Percentiles rank a stretch among this genome's conserved stretches.
Evolutionary conservation across 2,329 filamentous ascomycete genomes (phyloP).

Genomic region (Colletotrichum cereale): DNA sequence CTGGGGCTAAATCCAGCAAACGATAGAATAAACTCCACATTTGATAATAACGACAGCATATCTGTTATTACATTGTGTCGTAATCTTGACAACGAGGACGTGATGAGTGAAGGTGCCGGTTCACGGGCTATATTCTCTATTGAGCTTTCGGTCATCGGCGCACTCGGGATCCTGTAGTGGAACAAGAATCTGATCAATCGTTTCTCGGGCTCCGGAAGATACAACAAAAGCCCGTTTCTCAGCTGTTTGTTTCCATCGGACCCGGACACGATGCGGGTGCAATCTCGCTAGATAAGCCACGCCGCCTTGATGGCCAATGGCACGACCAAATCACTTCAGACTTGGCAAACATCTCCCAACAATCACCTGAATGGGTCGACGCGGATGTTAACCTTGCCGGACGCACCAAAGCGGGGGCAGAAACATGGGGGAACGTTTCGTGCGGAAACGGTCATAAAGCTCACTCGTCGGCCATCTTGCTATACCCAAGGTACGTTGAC

Average conservation of each 20-base stretch:
- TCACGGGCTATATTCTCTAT: background rate
- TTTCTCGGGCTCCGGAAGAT: background rate
- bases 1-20: background rate
- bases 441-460: background rate
- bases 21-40: background rate
- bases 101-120: background rate
- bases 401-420: conserved; percentile 5
- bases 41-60: fast-evolving
- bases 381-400: conserved; percentile 24
- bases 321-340: background rate
- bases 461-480: background rate
- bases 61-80: background rate
- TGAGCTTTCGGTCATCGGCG: background rate
- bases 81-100: background rate
- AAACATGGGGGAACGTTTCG: background rate
- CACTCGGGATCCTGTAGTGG: conserved; percentile 7
- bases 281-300: conserved; percentile 23
- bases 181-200: background rate
- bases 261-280: conserved; percentile 19
- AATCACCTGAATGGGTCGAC: conserved; percentile 19
- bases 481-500: background rate
- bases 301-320: background rate
- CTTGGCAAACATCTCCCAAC: background rate
- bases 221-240: background rate
- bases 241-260: background rate